Conservation (phyloP, 2,329 filamentous ascomycete species). For the Calcarisporium arbuscula region DNA sequence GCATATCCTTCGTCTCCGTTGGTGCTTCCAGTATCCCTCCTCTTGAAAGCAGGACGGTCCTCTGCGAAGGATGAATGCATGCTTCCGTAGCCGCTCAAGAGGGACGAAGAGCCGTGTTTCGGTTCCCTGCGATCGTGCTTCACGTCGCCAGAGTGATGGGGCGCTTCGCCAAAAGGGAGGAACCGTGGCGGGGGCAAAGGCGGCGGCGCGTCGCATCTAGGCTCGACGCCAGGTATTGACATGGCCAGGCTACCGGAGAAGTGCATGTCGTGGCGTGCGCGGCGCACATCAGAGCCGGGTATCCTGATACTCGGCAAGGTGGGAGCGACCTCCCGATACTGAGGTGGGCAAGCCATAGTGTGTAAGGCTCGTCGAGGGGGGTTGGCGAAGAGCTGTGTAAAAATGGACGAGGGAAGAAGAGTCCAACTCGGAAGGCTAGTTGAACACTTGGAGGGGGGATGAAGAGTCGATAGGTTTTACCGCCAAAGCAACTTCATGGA, state of each 20-base stretch:
- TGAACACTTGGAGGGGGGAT: constrained; percentile 1
- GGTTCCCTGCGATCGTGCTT: constrained; percentile 21
- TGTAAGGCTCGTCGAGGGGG: background rate
- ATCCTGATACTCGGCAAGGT: constrained; percentile 31
- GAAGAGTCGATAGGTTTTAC: constrained; percentile 5
- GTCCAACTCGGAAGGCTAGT: constrained; percentile 5
- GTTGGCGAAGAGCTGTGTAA: background rate
- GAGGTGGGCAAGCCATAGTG: constrained; percentile 30
- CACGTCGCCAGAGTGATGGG: constrained; percentile 22
- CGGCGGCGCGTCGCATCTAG: constrained; percentile 31
- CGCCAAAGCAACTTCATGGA: too few relatives aligned
- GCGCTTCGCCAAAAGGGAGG: constrained; percentile 27
- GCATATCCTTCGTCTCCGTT: constrained; percentile 37
- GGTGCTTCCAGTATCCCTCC: constrained; percentile 21
- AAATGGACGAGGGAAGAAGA: constrained; percentile 1
- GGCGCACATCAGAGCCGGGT: constrained; percentile 18
- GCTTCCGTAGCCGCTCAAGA: constrained; percentile 34
- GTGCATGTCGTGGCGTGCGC: constrained; percentile 24
- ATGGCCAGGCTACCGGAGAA: constrained; percentile 31
- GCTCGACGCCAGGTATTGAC: constrained; percentile 34
- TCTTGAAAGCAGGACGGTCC: constrained; percentile 26
- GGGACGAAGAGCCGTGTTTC: constrained; percentile 21
- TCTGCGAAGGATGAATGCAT: constrained; percentile 27
- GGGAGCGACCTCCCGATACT: constrained; percentile 27
- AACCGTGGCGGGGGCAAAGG: constrained; percentile 39